Percentiles rank a stretch among this genome's conserved stretches.
phyloP scores from a whole-genome alignment of 169 alveolate species.

The Eimeria brunetti region DNA sequence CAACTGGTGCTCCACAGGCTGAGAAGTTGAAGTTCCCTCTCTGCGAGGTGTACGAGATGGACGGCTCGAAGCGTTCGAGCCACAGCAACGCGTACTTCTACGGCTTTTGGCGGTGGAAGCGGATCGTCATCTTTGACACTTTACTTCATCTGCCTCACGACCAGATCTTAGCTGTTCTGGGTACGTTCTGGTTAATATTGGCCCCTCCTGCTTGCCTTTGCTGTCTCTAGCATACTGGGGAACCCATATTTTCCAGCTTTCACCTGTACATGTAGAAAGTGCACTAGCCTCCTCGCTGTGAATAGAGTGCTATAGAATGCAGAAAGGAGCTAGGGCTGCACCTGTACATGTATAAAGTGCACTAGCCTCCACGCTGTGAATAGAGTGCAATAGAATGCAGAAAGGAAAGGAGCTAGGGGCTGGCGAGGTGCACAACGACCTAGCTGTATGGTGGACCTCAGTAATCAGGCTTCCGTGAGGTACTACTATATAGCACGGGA shows the following conservation, averaged over 20 bases:
- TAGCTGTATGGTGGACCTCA: not conserved
- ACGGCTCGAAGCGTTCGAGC: slow-evolving; percentile 94
- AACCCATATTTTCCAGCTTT: not conserved
- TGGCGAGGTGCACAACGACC: not conserved
- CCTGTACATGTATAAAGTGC: not conserved
- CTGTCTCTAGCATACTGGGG: not conserved
- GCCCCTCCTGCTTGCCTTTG: not conserved
- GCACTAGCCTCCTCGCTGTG: not conserved
- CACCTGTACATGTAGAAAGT: not conserved
- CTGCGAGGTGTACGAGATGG: slow-evolving; percentile 94
- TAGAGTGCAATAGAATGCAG: not conserved
- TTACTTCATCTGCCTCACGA: slow-evolving; percentile 90
- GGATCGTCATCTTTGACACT: slow-evolving; percentile 96
- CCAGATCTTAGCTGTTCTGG: slow-evolving; percentile 93
- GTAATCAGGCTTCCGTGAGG: not conserved
- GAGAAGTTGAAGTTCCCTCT: slow-evolving; percentile 92
- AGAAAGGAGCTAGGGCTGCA: not conserved
- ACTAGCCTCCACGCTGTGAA: not conserved
- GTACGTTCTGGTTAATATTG: slow-evolving; percentile 83
- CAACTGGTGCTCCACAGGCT: slow-evolving; percentile 69
- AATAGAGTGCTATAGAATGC: not conserved
- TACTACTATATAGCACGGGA: not conserved
- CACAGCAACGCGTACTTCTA: slow-evolving; percentile 97
- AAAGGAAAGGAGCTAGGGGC: not conserved
- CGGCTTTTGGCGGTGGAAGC: slow-evolving; percentile 96